phyloP scores from a whole-genome alignment of 805 yeast species.

The Starmerella floris region DNA sequence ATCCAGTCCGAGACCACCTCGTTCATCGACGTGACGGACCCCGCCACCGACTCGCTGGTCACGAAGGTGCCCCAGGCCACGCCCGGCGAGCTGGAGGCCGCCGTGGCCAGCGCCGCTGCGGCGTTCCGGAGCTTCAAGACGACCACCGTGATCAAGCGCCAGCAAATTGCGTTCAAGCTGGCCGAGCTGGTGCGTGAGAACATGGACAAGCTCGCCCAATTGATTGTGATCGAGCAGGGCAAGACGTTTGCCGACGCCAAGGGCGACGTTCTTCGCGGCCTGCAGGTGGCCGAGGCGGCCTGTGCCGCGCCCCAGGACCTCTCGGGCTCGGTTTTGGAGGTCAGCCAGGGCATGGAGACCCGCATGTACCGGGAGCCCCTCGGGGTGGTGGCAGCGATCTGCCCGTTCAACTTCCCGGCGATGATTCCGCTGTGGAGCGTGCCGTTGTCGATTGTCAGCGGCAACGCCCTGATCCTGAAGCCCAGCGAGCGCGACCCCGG shows the following conservation, averaged over 20 bases:
- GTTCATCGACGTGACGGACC: conserved; percentile 63
- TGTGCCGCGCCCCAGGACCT: conserved; percentile 49
- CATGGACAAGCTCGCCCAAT: conserved; percentile 55
- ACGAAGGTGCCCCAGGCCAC: conserved; percentile 63
- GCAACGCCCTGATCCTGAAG: conserved; percentile 60
- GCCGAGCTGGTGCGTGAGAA: conserved; percentile 50
- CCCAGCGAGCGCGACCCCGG: conserved; percentile 72
- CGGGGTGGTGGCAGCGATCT: conserved; percentile 65
- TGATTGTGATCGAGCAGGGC: conserved; percentile 59
- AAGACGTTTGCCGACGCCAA: conserved; percentile 62
- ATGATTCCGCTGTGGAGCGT: conserved; percentile 65
- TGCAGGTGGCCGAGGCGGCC: conserved; percentile 68
- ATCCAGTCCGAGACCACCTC: conserved; percentile 37
- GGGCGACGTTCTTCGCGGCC: conserved; percentile 63
- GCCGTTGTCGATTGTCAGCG: conserved; percentile 52
- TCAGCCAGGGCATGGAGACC: conserved; percentile 63
- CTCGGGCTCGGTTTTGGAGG: conserved; percentile 52
- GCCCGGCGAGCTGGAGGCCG: conserved; percentile 47
- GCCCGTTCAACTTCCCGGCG: conserved; percentile 75
- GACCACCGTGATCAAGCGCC: conserved; percentile 37
- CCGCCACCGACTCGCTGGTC: conserved; percentile 56
- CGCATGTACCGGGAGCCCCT: conserved; percentile 57
- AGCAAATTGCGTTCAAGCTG: conserved; percentile 55
- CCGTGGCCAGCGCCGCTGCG: conserved; percentile 48
- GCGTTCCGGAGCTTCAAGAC: conserved; percentile 51